Evolutionary conservation across 768 basidiomycete species (phyloP).

Genomic region (Pleurotus eryngii): DNA sequence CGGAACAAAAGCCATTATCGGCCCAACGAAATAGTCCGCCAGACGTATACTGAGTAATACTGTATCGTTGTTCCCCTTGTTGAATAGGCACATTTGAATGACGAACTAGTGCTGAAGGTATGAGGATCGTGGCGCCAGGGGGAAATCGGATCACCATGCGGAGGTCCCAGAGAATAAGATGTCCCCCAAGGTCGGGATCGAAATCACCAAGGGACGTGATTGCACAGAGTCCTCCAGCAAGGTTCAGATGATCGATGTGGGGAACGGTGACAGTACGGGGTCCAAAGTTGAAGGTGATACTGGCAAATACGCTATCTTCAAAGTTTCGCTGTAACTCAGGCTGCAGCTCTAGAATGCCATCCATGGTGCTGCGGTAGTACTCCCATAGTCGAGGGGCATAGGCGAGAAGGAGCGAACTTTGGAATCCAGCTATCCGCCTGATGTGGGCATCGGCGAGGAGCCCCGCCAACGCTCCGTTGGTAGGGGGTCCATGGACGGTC

Average conservation of each 20-base stretch:
- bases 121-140: too few species aligned
- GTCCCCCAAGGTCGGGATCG: constrained; percentile 13
- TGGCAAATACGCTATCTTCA: constrained; percentile 22
- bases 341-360: constrained; percentile 6
- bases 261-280: neutral
- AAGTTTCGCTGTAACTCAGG: constrained; percentile 18
- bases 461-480: neutral
- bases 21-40: too few species aligned
- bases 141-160: constrained; percentile 15
- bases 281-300: constrained; percentile 13
- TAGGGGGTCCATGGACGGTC: neutral
- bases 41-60: too few species aligned
- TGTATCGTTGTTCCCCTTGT: too few species aligned
- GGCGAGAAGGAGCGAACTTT: constrained; percentile 11
- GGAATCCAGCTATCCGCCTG: constrained; percentile 18
- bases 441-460: neutral
- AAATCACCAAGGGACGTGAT: constrained; percentile 12
- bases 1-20: too few species aligned
- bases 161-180: constrained; percentile 17
- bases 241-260: constrained; percentile 24
- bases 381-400: constrained; percentile 20
- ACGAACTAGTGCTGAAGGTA: constrained; percentile 15
- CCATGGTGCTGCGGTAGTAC: constrained; percentile 12
- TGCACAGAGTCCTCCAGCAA: constrained; percentile 20
- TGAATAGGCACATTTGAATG: too few species aligned